Base-by-base conservation (phyloP, 2,329 filamentous ascomycete species). In the Zasmidium angulare region DNA sequence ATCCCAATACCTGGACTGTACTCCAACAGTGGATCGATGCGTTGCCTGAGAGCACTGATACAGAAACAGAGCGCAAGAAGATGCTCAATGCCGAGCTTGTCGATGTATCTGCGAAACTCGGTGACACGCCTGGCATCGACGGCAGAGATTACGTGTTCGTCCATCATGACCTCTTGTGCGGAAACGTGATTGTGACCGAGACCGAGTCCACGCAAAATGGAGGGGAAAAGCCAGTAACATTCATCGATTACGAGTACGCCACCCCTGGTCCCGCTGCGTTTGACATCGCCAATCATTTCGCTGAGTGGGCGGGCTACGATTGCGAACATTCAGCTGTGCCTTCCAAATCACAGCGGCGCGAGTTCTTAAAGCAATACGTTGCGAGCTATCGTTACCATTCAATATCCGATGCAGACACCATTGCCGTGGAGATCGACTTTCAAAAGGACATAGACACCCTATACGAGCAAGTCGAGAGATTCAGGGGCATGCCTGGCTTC, bases 191-290 rank as follows among this genome's bases (percentile, higher is more conserved):
- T 70, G 86, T 97, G n/a, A 59, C 63, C n/a, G 65, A 62, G 67
- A 49, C 29, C 46, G 58, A 20, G 58, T 70, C 68, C 69, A 23
- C 72, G 21, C 22, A 56, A 36, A 53, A 56, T 70, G 69, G 70
- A 26, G 52, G 63, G 9, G 66, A 71, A 53, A 64, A 64, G 19
- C 67, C 71, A 2, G 88, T 93, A 56, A 85, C 85, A 71, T 98
- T 99, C 77, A 99, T 99, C 74, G 95, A 99, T 78, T 99, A 98
- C 79, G 95, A 99, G 76, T 99, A 99, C 76, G 92, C 93, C 14
- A 95, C 91, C 3, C 93, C 95, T 1, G 93, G 93, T 0, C 93
- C 93, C 1, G 92, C 93, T 2, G 93, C 93, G 1, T 99, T 99
- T 76, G 95, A 99, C 74, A 87, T 99, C 68, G 89, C 93, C 53